phyloP scores from a whole-genome alignment of 805 yeast species.

The Kodamaea lidongshanica region DNA sequence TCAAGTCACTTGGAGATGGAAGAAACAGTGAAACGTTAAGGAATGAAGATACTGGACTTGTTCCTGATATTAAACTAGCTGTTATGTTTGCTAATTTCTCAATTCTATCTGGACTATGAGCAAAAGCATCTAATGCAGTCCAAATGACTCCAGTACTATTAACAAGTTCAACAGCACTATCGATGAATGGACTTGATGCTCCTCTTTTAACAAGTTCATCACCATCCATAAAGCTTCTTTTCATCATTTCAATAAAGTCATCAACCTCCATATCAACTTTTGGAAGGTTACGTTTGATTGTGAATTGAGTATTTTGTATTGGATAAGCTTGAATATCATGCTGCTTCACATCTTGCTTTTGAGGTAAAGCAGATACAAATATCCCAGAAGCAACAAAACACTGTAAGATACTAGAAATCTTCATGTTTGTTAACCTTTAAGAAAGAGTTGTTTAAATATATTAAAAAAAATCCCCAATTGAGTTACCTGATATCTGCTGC shows the following conservation, averaged over 20 bases:
- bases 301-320: too few relatives aligned
- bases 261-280: too few relatives aligned
- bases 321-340: too few relatives aligned
- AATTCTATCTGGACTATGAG: conserved; percentile 24
- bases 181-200: conserved; percentile 12
- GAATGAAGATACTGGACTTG: conserved; percentile 2
- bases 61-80: conserved; percentile 12
- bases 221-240: conserved; percentile 12
- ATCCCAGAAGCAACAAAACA: too few relatives aligned
- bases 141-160: conserved; percentile 32
- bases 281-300: too few relatives aligned
- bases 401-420: too few relatives aligned
- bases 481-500: too few relatives aligned
- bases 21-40: conserved; percentile 2
- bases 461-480: too few relatives aligned
- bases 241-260: neutral
- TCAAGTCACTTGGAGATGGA: conserved; percentile 9
- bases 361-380: too few relatives aligned
- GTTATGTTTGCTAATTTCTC: conserved; percentile 28
- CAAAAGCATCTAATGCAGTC: conserved; percentile 29
- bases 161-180: conserved; percentile 12
- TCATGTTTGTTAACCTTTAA: too few relatives aligned
- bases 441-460: too few relatives aligned
- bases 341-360: too few relatives aligned
- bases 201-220: conserved; percentile 4